Evolutionary conservation across 352 stramenopile genomes (phyloP), one percentile per base, ranked within the genome.

Genomic region (Globisporangium cylindrosporum): DNA sequence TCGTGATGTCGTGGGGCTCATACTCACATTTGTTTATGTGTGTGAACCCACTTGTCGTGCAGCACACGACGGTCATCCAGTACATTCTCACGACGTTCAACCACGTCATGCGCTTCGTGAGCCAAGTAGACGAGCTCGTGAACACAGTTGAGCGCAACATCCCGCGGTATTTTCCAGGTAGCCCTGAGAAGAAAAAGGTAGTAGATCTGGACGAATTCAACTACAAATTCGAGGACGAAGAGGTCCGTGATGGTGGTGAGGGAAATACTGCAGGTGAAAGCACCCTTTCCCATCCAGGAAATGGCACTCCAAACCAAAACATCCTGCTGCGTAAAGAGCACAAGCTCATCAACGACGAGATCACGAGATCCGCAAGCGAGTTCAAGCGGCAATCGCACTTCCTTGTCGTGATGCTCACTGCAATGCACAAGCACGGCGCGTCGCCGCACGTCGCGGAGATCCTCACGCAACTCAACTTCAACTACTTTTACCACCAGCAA

Each of bases 11-110:
- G 25, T 36, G 25, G 49, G 54, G 18, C 55, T 27, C 56, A 7
- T 51, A 22, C 51, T 62, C 18, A 32, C 22, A 32, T 18, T 12
- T 18, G 8, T 61, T 51, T 64, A 25, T 53, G 18, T 73, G 3
- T 54, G 10, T 7, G 14, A 49, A 49, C 22, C 4, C 15, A 6
- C 7, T 9, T 70, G 43, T 67, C 48, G 15, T 67, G 6, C 36
- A 92, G 82, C 79, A 93, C 27, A 72, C 77, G 49, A 80, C 73
- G 0, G 81, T 92, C n/a, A 82, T 88, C 34, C 73, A 86, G 63
- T 89, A 90, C 66, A 89, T 91, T 46, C 58, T 91, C 55, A 82
- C 77, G 29, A 88, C 85, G 18, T 89, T 92, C 66, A 90, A 92
- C 58, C 82, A 91, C 34, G 79, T 92, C 29, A 81, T 94, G 62